Percentiles rank a stretch among this genome's conserved stretches.
Conservation (phyloP, 768 basidiomycete species). For the Mycena rebaudengoi region DNA sequence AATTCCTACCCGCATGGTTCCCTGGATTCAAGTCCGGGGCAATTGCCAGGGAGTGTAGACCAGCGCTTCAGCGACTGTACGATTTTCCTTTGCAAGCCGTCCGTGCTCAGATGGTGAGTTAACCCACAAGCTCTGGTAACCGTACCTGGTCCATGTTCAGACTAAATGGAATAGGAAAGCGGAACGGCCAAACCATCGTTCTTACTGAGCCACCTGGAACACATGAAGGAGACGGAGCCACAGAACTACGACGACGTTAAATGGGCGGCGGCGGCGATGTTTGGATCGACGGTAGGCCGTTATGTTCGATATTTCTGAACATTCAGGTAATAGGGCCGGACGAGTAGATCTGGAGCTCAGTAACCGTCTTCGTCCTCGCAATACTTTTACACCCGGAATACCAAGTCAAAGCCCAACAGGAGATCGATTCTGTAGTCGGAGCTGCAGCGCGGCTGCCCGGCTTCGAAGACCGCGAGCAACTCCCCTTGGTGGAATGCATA, state of each 20-base stretch:
- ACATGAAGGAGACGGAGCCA: not conserved
- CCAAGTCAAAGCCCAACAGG: conserved; percentile 39
- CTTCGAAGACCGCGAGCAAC: conserved; percentile 30
- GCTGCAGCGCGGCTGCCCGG: conserved; percentile 32
- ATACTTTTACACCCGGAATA: conserved; percentile 42
- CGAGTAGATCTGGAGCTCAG: conserved; percentile 19
- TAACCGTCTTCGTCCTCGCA: conserved; percentile 38
- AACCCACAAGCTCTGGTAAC: not conserved
- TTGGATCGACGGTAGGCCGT: conserved; percentile 1
- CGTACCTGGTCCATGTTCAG: not conserved
- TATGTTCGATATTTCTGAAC: not conserved
- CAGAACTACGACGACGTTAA: not conserved
- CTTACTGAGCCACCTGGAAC: not conserved
- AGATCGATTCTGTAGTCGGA: conserved; percentile 41
- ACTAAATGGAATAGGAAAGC: not conserved
- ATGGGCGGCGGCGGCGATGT: conserved; percentile 13
- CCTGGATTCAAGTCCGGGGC: conserved; percentile 47
- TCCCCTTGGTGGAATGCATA: conserved; percentile 35
- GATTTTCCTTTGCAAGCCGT: conserved; percentile 42
- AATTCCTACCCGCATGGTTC: conserved; percentile 48
- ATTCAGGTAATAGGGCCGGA: not conserved
- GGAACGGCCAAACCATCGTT: conserved; percentile 3
- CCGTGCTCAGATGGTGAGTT: conserved; percentile 36
- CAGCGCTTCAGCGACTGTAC: conserved; percentile 37
- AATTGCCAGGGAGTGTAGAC: conserved; percentile 41